Conservation (phyloP, 768 basidiomycete genomes). For the Trametes sanguinea region DNA sequence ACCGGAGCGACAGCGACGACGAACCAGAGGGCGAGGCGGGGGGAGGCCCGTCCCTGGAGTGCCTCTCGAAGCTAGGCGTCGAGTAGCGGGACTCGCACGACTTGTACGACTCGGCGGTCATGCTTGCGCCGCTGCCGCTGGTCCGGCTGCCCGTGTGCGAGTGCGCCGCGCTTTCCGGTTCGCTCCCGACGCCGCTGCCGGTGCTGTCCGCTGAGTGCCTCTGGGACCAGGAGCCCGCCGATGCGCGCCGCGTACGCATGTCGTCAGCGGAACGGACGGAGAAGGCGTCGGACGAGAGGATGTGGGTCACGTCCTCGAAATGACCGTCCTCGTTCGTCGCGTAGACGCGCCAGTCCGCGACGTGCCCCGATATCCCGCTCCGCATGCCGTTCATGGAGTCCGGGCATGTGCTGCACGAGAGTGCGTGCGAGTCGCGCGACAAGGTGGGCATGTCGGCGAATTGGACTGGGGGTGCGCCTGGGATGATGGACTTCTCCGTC, state of each 20-base stretch:
- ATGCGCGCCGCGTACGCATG: neutral
- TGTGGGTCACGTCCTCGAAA: conserved; percentile 32
- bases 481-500: conserved; percentile 20
- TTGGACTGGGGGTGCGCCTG: conserved; percentile 8
- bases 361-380: conserved; percentile 9
- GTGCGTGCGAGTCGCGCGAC: conserved; percentile 14
- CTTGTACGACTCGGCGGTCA: conserved; percentile 31
- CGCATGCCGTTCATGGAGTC: conserved; percentile 12
- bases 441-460: conserved; percentile 3
- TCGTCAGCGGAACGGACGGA: conserved; percentile 4
- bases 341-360: conserved; percentile 20
- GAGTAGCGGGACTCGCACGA: conserved; percentile 34
- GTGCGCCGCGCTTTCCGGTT: conserved; percentile 1
- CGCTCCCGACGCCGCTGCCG: neutral
- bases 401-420: conserved; percentile 19
- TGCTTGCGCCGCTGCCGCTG: conserved; percentile 29
- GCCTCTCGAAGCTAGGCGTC: conserved; percentile 20
- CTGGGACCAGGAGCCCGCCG: neutral
- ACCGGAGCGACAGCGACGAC: neutral
- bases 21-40: neutral
- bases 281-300: conserved; percentile 27
- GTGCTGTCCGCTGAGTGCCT: conserved; percentile 2
- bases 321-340: conserved; percentile 20
- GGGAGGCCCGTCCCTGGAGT: conserved; percentile 9
- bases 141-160: conserved; percentile 13